phyloP scores from a whole-genome alignment of 176 grass and related monocot genomes.

The Musa schizocarpa region DNA sequence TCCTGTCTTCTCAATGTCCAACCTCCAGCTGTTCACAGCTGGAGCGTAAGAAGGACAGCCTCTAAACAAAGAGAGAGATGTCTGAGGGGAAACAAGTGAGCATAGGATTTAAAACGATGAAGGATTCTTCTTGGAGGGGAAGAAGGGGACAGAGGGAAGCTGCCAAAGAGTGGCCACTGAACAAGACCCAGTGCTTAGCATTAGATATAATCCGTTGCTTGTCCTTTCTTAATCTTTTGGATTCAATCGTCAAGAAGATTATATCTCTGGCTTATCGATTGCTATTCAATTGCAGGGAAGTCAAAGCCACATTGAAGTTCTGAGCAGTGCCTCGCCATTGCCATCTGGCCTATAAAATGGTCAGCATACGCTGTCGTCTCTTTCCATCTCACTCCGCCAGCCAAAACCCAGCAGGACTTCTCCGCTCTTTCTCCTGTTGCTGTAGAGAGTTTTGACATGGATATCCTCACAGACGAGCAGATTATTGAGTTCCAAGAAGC shows the following conservation, averaged over 20 bases:
- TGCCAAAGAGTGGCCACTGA: too few relatives aligned
- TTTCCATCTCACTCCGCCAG: not conserved
- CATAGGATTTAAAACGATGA: too few relatives aligned
- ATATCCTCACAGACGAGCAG: slow-evolving; percentile 43
- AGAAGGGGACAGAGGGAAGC: too few relatives aligned
- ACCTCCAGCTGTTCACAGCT: slow-evolving; percentile 3
- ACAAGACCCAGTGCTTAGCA: too few relatives aligned
- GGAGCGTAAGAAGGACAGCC: not conserved
- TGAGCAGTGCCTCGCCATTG: not conserved
- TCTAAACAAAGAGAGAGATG: not conserved
- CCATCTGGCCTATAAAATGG: not conserved
- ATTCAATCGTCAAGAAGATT: not conserved
- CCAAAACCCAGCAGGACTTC: too few relatives aligned
- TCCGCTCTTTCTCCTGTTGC: not conserved
- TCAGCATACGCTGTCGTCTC: not conserved
- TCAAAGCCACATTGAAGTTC: not conserved
- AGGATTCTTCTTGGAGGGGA: too few relatives aligned
- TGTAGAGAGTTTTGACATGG: not conserved
- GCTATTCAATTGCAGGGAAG: not conserved
- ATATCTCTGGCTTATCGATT: too few relatives aligned
- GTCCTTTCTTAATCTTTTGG: not conserved
- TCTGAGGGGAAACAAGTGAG: not conserved
- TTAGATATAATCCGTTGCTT: too few relatives aligned
- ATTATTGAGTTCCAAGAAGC: slow-evolving; percentile 52
- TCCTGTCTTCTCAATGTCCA: not conserved